A percentile compares a stretch with the other conserved stretches of the same genome.
These are phyloP conservation scores for Neopestalotiopsis sp. DNA, from an alignment of 2,329 filamentous ascomycete genomes.

Conservation along the genomic window DNA sequence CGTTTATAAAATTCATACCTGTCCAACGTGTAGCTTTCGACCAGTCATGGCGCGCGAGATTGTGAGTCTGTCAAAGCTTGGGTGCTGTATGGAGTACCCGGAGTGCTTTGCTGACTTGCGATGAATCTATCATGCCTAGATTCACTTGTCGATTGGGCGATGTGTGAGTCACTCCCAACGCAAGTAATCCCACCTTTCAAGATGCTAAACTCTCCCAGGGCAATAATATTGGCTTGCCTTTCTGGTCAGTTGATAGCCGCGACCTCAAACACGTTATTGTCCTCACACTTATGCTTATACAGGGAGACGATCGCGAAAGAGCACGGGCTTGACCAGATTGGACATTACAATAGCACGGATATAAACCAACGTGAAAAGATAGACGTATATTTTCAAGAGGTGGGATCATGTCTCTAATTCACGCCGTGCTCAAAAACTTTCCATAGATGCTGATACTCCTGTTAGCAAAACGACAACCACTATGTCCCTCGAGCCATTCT, in stretches of 20 bases:
- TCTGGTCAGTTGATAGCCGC: constrained; percentile 70
- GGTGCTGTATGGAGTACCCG: no score
- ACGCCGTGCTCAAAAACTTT: background rate
- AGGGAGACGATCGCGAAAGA: constrained; percentile 85
- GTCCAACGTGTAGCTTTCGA: no score
- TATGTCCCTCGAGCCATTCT: constrained; percentile 99
- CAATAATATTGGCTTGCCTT: constrained; percentile 99
- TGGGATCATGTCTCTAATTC: background rate
- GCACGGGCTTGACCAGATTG: constrained; percentile 96
- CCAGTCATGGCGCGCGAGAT: no score
- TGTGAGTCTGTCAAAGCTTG: no score
- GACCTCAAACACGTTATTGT: background rate
- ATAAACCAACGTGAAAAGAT: constrained; percentile 99
- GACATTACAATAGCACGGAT: constrained; percentile 96
- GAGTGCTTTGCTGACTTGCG: no score
- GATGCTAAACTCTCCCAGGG: constrained; percentile 59
- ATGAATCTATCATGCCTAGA: no score
- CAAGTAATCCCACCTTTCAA: no score
- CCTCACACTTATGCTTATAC: background rate
- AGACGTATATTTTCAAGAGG: constrained; percentile 99
- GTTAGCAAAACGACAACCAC: constrained; percentile 81
- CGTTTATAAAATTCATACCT: no score
- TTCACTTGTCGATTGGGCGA: no score
- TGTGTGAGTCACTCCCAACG: no score
- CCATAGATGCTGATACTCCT: background rate